phyloP scores from a whole-genome alignment of 202 grass and related monocot genomes.

The Zizania palustris region DNA sequence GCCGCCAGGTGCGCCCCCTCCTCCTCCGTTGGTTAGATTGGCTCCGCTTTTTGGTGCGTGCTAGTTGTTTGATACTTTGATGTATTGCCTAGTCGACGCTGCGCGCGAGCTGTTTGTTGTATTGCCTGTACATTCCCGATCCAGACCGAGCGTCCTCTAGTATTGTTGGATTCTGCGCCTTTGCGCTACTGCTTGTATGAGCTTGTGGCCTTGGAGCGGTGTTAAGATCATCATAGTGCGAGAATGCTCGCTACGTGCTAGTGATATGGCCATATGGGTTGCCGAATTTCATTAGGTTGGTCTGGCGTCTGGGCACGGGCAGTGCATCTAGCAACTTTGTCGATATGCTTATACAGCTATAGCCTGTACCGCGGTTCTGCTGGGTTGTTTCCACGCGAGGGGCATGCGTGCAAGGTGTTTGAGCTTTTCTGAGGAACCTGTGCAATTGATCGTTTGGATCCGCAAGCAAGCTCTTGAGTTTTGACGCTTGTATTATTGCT shows the following conservation, averaged over 20 bases:
- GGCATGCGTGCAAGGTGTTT: conserved; percentile 12
- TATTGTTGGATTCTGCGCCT: neutral
- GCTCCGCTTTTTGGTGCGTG: neutral
- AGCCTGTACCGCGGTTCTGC: neutral
- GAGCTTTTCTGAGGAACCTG: neutral
- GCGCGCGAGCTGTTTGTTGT: neutral
- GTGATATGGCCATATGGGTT: neutral
- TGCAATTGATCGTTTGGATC: neutral
- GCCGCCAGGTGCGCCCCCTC: conserved; percentile 42
- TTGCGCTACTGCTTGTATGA: neutral
- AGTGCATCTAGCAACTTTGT: too few species aligned
- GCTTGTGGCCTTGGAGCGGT: neutral
- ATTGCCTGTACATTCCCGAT: conserved; percentile 6
- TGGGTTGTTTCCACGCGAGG: neutral
- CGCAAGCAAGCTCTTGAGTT: neutral
- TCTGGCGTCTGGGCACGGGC: too few species aligned
- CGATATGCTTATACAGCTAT: too few species aligned
- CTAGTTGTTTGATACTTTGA: neutral
- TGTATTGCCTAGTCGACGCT: neutral
- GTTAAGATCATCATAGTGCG: neutral
- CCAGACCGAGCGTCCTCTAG: conserved; percentile 23
- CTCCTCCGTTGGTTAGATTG: neutral
- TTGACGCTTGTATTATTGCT: conserved; percentile 2
- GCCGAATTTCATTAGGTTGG: neutral
- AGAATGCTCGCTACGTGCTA: conserved; percentile 11